Percentiles rank a stretch among this genome's conserved stretches.
These are phyloP conservation scores for Wickerhamomyces alni DNA, from an alignment of 805 yeast species.

Conservation along the genomic window DNA sequence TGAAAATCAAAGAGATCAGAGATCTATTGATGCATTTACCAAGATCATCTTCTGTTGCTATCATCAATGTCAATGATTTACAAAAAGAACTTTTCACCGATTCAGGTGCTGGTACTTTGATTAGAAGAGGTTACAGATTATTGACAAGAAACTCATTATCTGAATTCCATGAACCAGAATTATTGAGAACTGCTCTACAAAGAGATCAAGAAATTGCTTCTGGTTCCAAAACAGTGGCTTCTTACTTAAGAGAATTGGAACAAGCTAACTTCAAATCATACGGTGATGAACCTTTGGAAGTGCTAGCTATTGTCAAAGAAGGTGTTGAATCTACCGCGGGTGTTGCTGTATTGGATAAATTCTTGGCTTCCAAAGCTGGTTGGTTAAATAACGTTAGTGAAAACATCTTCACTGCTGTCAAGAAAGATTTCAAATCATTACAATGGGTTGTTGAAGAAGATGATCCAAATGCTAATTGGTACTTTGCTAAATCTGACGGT, in stretches of 20 bases:
- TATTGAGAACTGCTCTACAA: conserved; percentile 67
- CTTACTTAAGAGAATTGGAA: conserved; percentile 72
- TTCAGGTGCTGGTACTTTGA: conserved; percentile 98
- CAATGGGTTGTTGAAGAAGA: conserved; percentile 91
- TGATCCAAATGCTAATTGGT: conserved; percentile 88
- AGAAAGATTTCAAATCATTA: conserved; percentile 63
- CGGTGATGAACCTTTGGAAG: conserved; percentile 95
- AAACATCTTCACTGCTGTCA: conserved; percentile 79
- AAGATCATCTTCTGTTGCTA: conserved; percentile 95
- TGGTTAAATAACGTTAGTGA: conserved; percentile 98
- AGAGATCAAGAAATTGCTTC: conserved; percentile 71
- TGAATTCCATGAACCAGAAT: conserved; percentile 69
- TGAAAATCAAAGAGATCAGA: conserved; percentile 93
- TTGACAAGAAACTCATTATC: conserved; percentile 60
- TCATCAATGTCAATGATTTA: conserved; percentile 88
- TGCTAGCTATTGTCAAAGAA: conserved; percentile 74
- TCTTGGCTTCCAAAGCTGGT: conserved; percentile 81
- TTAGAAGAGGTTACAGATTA: conserved; percentile 93
- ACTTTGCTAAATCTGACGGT: conserved; percentile 89
- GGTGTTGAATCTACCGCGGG: conserved; percentile 29
- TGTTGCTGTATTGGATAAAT: conserved; percentile 74
- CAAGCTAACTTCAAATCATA: conserved; percentile 61
- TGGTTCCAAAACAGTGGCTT: conserved; percentile 70
- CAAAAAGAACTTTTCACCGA: conserved; percentile 98
- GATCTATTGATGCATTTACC: conserved; percentile 92